Base-by-base conservation (phyloP, 2,329 filamentous ascomycete genomes). In the Paraphaeosphaeria sporulosa region DNA sequence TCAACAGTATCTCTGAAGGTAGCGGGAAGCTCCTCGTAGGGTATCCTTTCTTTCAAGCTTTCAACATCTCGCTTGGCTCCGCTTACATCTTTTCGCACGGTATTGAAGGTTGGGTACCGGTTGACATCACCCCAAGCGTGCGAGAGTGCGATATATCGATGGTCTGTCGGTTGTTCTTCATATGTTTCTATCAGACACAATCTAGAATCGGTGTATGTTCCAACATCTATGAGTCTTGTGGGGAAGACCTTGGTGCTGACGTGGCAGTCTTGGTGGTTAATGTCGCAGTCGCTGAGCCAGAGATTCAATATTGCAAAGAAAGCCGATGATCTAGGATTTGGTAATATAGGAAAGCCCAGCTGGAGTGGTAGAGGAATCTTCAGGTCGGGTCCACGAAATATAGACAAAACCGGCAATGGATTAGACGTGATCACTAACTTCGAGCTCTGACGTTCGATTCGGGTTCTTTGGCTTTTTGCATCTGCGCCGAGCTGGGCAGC, bases 1-100 rank as follows among this genome's bases (percentile, higher is more conserved):
- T 2, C 59, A 0, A 72, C 58, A 0, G 71, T 70, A 52, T 75
- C 66, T 25, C 30, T 59, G 44, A 73, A 71, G 1, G 66, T 68
- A 10, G 48, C 38, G 3, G 69, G 69, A 6, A 70, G 51, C 19
- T 47, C 15, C 1, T 58, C 44, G 2, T 58, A 43, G 3, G 25
- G 47, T 15, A 49, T 49, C 3, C 25, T 17, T 34, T 13, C n/a
- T 10, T 49, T 49, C 27, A 49, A 49, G 25, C 25, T 27, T 27
- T 27, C 25, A 27, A 27, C 25, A 27, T 27, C 25, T 27, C 25
- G 25, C 6, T 27, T 27, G 3, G 3, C 25, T 27, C 25, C 25
- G 25, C 3, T 27, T 6, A 27, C 25, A 27, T 27, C 25, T 27
- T 5, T 34, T 34, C 30, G 5, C 25, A 19, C 30, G 19, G 48